Base-by-base conservation (phyloP, 306 rosid genomes). In the Argentina anserina region DNA sequence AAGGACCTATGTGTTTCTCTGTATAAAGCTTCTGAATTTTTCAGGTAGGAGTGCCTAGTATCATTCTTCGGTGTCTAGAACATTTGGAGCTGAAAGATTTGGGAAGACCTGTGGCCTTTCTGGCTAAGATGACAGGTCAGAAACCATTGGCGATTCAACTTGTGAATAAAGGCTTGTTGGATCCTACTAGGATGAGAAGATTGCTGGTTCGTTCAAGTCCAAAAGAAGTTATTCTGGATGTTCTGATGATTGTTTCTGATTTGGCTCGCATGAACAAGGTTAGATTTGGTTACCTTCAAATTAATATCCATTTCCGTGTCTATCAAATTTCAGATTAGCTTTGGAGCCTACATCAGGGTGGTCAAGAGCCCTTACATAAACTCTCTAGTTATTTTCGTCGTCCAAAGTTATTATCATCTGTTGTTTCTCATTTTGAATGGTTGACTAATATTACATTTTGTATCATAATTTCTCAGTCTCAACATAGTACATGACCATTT, bases 261-360 rank as follows among this genome's bases (percentile, higher is more conserved):
- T 87, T 94, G 66, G 94, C 97, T 65, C 99, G 99, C 69, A 89
- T 91, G 97, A 93, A 94, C 85, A 89, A 89, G 95, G 99, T 94
- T 41, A 67, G 83, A 76, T 74, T 74, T 86, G 65, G 23, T 73
- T 58, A 26, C 17, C 29, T 23, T 23, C 12, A 9, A 1, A 21
- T 53, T 1, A 53, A 21, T 23, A 10, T 53, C 60, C 60, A 1
- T 23, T 25, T 23, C 31, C 14, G 9, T 53, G 31, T 53, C 31
- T 3, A 10, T 49, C 1, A 53, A 21, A 9, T 3, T 23, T 21
- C 15, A 3, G 60, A 23, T 9, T 3, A 53, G 7, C 21, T 53
- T 53, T 53, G 60, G 60, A 31, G 13, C 13, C 11, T n/a, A 2
- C 28, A 25, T 55, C 9, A 21, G 33, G 60, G 26, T 20, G n/a